Evolutionary conservation across 176 grass and related monocot species (phyloP).

Genomic region (Cymbopogon citratus): DNA sequence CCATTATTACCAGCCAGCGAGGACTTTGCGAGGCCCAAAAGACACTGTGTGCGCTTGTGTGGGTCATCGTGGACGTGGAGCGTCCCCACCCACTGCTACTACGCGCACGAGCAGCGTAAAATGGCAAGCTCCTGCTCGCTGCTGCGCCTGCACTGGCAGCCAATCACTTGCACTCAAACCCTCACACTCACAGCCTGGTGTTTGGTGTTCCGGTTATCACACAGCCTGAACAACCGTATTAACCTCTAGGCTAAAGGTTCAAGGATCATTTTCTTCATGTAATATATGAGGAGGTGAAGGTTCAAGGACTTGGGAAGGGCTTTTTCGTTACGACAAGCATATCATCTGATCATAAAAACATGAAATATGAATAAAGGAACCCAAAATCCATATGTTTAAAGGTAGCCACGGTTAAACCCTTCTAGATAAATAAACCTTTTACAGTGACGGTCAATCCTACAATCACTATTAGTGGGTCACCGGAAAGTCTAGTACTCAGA

Average conservation of each 20-base stretch:
- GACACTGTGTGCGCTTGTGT: background rate
- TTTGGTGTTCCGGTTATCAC: too few species aligned
- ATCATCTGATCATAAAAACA: background rate
- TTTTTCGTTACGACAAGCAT: background rate
- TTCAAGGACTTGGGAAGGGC: background rate
- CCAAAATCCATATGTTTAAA: background rate
- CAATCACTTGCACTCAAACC: background rate
- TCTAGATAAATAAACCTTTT: background rate
- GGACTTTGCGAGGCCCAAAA: background rate
- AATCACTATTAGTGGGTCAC: too few species aligned
- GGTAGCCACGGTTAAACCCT: background rate
- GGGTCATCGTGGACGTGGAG: background rate
- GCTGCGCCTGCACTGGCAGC: background rate
- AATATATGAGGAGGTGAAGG: background rate
- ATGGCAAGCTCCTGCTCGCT: background rate
- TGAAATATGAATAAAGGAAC: background rate
- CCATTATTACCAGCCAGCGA: slow-evolving; percentile 18
- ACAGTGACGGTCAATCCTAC: fast-evolving
- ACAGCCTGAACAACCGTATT: too few species aligned
- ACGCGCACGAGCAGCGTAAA: background rate
- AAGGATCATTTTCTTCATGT: background rate
- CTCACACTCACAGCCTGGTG: background rate
- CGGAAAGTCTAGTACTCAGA: background rate
- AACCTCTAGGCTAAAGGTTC: background rate
- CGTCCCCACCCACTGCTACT: background rate